Evolutionary conservation across 176 grass and related monocot species (phyloP).

Genomic region (barley (Hordeum vulgare)): DNA sequence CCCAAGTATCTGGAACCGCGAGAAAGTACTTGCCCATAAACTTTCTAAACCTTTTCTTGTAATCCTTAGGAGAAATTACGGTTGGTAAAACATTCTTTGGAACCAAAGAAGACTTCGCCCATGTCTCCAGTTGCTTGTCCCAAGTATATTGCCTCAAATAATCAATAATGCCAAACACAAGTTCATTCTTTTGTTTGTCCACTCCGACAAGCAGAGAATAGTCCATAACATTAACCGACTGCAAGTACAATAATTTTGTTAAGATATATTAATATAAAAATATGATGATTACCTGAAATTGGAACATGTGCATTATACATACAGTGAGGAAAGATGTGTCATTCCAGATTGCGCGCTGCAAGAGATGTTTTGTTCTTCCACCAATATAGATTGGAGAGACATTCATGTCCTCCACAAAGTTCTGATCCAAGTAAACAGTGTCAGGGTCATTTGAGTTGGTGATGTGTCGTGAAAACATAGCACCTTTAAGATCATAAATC

Average conservation of each 20-base stretch:
- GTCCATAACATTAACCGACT: conserved; percentile 91
- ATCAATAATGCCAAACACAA: conserved; percentile 96
- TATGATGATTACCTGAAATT: neutral
- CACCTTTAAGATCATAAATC: conserved; percentile 86
- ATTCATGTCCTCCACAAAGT: conserved; percentile 77
- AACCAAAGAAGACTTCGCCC: conserved; percentile 81
- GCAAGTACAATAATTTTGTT: conserved; percentile 34
- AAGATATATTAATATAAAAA: conserved; percentile 25
- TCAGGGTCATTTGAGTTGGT: conserved; percentile 40
- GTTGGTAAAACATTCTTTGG: conserved; percentile 79
- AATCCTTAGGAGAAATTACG: conserved; percentile 73
- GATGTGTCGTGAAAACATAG: conserved; percentile 48
- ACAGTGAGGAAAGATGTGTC: conserved; percentile 94
- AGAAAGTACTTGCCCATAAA: conserved; percentile 82
- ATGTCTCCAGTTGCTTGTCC: conserved; percentile 96
- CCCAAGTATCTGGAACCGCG: conserved; percentile 71
- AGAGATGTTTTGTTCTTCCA: conserved; percentile 83
- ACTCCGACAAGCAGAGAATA: conserved; percentile 96
- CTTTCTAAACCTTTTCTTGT: conserved; percentile 90
- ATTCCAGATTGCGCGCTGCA: conserved; percentile 98
- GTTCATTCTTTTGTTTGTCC: conserved; percentile 60
- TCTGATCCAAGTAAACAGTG: conserved; percentile 83
- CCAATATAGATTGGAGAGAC: conserved; percentile 90
- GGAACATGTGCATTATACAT: conserved; percentile 42
- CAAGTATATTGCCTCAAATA: conserved; percentile 89